Conservation (phyloP, 2,329 filamentous ascomycete species). For the Diaporthe citri region DNA sequence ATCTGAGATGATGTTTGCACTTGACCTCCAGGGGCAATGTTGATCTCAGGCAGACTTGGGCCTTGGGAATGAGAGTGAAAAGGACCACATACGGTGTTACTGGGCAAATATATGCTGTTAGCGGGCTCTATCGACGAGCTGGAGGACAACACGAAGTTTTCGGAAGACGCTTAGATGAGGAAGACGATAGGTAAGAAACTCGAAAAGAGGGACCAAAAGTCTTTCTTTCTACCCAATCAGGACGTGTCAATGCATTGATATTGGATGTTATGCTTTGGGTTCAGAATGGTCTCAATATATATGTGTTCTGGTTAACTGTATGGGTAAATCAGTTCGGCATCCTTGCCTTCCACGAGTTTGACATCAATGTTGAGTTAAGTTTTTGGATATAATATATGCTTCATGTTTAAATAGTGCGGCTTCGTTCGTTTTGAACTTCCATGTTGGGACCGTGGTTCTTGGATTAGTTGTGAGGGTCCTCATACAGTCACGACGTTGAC, state of each 20-base stretch:
- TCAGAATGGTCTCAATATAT: conserved; percentile 49
- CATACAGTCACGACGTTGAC: not conserved
- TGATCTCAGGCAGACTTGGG: too few species aligned
- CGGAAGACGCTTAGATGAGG: not conserved
- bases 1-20: not conserved
- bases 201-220: too few species aligned
- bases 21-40: not conserved
- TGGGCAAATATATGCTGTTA: not conserved
- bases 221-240: too few species aligned
- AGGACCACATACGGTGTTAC: not conserved
- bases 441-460: not conserved
- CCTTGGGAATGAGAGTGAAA: not conserved
- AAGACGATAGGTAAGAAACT: too few species aligned
- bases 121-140: not conserved
- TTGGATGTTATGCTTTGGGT: conserved; percentile 59
- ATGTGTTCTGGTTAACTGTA: not conserved
- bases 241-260: too few species aligned
- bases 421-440: not conserved
- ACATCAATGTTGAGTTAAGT: not conserved
- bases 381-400: not conserved
- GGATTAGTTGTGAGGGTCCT: not conserved
- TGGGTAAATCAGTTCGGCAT: not conserved
- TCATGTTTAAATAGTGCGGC: not conserved
- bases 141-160: not conserved
- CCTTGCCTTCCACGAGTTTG: not conserved